Evolutionary conservation across 2,329 filamentous ascomycete species (phyloP), one percentile per base, ranked within the genome.

Genomic region (Xylaria sp.): DNA sequence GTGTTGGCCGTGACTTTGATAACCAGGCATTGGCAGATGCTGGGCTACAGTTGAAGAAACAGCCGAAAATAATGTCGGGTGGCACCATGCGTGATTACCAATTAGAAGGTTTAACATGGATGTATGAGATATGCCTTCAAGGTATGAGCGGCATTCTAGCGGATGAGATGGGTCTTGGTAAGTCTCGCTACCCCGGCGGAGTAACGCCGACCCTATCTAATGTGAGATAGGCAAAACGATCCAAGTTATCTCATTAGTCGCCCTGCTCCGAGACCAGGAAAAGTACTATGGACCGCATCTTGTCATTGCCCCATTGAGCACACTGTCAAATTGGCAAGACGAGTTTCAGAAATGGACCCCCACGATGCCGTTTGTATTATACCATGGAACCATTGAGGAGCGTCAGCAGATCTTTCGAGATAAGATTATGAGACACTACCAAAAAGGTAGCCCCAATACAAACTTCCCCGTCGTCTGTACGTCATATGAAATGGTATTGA

Each of bases 81-180:
- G 95, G 95, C 1, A 90, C 88, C 3, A 98, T 99, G 94, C 84
- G 93, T 17, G 90, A 91, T 64, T 99, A 99, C 72, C 95, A 99
- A 70, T 79, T 99, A 0, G 94, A 98, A 73, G 95, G 95, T 0
- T 77, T 99, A 1, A 96, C 96, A 0, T 99, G 95, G 95, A 89
- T 99, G 81, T 96, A 90, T 70, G 92, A 97, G 81, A 85, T 87
- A 54, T 86, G 84, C 58, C 77, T 83, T 2, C 95, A 97, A 71
- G 93, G 93, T 10, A 85, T 97, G 75, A 96, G 92, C 67, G 93
- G 93, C 1, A 97, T 97, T 59, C 75, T 97, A 31, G 93, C 93
- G 0, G 93, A 97, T 70, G 93, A 97, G 75, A 97, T 97, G 93
- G 93, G 93, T 0, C 77, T 97, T 5, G 86, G 85, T 85, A 71